These are phyloP conservation scores for Botryosphaeria dothidea DNA, from an alignment of 2,329 filamentous ascomycete genomes.

Conservation along the genomic window DNA sequence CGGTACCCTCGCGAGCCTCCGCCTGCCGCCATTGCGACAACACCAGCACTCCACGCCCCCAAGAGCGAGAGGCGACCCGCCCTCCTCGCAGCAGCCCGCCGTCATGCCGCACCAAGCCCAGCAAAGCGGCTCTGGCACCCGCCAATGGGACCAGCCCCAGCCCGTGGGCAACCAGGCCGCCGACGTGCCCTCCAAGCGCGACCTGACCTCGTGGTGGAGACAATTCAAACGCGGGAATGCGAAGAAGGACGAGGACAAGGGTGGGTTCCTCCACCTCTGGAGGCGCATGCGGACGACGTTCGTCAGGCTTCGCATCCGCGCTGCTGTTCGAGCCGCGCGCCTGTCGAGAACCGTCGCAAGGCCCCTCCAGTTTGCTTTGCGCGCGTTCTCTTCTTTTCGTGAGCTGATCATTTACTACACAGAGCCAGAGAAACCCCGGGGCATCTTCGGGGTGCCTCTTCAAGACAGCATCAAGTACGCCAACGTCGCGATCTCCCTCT, in stretches of 20 bases:
- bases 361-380: conserved; percentile 14
- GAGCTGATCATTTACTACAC: conserved; percentile 18
- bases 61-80: conserved; percentile 29
- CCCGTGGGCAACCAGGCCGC: conserved; percentile 53
- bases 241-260: conserved; percentile 65
- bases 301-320: conserved; percentile 9
- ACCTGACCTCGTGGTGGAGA: conserved; percentile 97
- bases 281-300: conserved; percentile 17
- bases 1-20: conserved; percentile 5
- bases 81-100: conserved; percentile 25
- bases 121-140: conserved; percentile 37
- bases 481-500: conserved; percentile 95
- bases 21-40: conserved; percentile 19
- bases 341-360: conserved; percentile 2
- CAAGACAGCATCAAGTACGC: conserved; percentile 95
- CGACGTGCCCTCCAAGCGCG: conserved; percentile 80
- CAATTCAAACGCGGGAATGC: conserved; percentile 71
- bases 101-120: conserved; percentile 43
- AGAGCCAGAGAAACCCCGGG: conserved; percentile 53
- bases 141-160: conserved; percentile 43
- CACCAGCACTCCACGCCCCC: conserved; percentile 6
- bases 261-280: conserved; percentile 34
- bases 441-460: conserved; percentile 93
- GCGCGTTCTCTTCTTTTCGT: conserved; percentile 10
- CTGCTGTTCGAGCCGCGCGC: conserved; percentile 2